phyloP scores from a whole-genome alignment of 129 eudicot genomes.

The Mikania micrantha region DNA sequence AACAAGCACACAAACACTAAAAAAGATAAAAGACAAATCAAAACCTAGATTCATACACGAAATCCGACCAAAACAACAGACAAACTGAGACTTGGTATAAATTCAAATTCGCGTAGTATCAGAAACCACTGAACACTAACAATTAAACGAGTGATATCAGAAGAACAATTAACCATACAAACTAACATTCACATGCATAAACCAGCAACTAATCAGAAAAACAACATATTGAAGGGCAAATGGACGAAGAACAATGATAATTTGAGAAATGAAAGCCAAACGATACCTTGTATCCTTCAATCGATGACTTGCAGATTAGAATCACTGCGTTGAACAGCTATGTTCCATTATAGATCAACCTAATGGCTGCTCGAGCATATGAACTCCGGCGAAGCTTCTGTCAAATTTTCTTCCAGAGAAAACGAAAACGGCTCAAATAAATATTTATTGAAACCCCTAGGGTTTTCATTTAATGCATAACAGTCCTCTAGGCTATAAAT shows the following conservation, averaged over 20 bases:
- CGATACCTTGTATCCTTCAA: not conserved
- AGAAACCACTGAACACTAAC: not conserved
- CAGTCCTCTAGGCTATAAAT: not conserved
- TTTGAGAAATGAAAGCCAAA: not conserved
- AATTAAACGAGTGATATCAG: not conserved
- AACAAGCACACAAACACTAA: not conserved
- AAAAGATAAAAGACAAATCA: not conserved
- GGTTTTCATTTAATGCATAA: not conserved
- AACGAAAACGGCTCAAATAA: not conserved
- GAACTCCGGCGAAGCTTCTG: not conserved
- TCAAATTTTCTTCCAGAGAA: not conserved
- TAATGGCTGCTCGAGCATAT: conserved; percentile 6
- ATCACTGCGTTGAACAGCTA: conserved; percentile 3
- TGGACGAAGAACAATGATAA: not conserved
- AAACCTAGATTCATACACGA: not conserved
- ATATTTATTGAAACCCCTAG: not conserved
- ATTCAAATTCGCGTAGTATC: not conserved
- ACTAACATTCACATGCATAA: not conserved
- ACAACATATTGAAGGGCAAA: not conserved
- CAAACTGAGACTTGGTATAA: not conserved
- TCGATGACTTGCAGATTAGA: not conserved
- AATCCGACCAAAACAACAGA: not conserved
- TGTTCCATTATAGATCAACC: not conserved
- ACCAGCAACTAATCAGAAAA: not conserved
- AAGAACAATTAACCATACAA: conserved; percentile 10